phyloP scores from a whole-genome alignment of 140 eudicot genomes.

The Cichorium intybus region DNA sequence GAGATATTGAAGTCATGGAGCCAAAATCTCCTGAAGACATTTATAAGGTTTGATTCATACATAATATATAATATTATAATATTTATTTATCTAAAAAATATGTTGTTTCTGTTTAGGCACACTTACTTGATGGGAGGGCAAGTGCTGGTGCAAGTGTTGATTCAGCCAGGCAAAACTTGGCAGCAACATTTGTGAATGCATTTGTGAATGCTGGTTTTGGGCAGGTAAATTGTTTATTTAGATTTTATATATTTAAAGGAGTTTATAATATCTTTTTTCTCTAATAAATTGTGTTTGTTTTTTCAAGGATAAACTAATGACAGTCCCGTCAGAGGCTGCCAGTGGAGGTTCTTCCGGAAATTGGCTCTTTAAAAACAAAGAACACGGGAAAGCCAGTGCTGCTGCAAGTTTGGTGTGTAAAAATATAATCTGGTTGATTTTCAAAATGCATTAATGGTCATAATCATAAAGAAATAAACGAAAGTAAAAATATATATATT shows the following conservation, averaged over 20 bases:
- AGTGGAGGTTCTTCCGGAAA: constrained; percentile 72
- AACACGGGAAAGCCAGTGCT: constrained; percentile 98
- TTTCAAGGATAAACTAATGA: constrained; percentile 91
- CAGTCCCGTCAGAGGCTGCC: constrained; percentile 74
- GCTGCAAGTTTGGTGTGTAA: constrained; percentile 93
- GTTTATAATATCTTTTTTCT: too few relatives aligned
- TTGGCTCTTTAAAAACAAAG: constrained; percentile 96
- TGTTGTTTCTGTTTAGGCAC: constrained; percentile 56
- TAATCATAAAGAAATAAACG: too few relatives aligned
- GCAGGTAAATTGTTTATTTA: constrained; percentile 46
- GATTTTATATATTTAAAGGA: too few relatives aligned
- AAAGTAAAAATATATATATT: too few relatives aligned
- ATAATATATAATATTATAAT: too few relatives aligned
- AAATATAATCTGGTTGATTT: too few relatives aligned
- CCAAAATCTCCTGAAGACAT: constrained; percentile 98
- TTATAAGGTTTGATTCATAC: constrained; percentile 59
- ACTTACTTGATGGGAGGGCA: constrained; percentile 95
- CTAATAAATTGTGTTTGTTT: not conserved
- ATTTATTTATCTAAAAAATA: not conserved
- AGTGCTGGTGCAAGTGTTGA: constrained; percentile 92
- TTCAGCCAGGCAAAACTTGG: constrained; percentile 95
- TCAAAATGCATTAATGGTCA: too few relatives aligned
- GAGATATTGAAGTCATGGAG: constrained; percentile 99
- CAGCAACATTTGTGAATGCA: constrained; percentile 97
- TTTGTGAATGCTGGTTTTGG: constrained; percentile 99